Base-by-base conservation (phyloP, 2,329 filamentous ascomycete genomes). In the Epicoccum nigrum region DNA sequence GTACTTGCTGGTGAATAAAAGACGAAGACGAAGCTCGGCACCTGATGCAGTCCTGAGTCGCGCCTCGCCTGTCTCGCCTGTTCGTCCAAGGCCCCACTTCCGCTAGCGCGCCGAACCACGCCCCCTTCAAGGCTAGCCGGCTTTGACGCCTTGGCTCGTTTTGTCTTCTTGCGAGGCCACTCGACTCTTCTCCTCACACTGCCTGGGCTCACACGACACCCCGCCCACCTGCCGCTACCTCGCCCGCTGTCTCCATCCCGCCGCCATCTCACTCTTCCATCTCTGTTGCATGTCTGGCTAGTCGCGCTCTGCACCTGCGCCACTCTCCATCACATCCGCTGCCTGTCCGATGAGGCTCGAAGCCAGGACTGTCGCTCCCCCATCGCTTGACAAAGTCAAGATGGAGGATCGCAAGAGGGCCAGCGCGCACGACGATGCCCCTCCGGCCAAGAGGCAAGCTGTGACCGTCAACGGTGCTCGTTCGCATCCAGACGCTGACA, bases 381-480 rank as follows among this genome's bases (percentile, higher is more conserved):
- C 89, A 81, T 88, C 90, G 80, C 76, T 83, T 75, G 86, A 86
- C 83, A 83, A 90, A 79, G 81, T 86, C 81, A 96, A 94, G 85
- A 99, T 97, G 93, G 94, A 99, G 84, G 94, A 97, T 82, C 91
- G 94, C 85, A 99, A 99, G 85, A 87, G 94, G 85, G 89, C 92
- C 72, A 90, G 92, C 72, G 83, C 88, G 65, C 83, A 85, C 76
- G 89, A 94, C 74, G 91, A 97, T 64, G 89, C 89, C 61, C 93
- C 93, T 62, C 92, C 93, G 17, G 89, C 86, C 71, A 99, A 97
- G 82, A 88, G 92, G 77, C 89, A 96, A 75, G 90, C 91, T 48
- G 64, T 72, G 54, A 62, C 65, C 44, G 83, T 93, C 61, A 97
- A 96, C 81, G 92, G 92, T 68, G 77, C 81, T 59, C 85, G 83